Base-by-base conservation (phyloP, 2,329 filamentous ascomycete species). In the Talaromyces verruculosus region DNA sequence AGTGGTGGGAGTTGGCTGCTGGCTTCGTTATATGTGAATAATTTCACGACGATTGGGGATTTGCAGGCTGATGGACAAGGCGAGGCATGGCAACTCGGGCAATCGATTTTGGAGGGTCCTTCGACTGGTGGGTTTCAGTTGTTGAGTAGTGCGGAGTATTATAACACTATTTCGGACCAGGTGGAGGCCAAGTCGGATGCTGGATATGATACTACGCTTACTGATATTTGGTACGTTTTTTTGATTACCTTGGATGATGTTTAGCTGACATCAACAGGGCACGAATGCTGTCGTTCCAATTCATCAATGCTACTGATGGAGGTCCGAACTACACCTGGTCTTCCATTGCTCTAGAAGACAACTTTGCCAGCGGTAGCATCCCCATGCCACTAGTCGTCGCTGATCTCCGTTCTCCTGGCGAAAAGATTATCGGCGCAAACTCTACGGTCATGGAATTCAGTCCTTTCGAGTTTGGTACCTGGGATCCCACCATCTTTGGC, bases 1-100 rank as follows among this genome's bases (percentile, higher is more conserved):
- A 94, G 91, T 7, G 92, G 93, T 35, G 92, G 92, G 63, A 87
- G 89, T 61, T 96, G 93, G 93, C 82, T 96, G 19, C 85, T 96
- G 4, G 91, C 91, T n/a, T 92, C 89, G 64, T 81, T 96, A 10
- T 93, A 87, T 67, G 82, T 88, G 71, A 88, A 89, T 76, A 96
- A 96, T 80, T 96, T 92, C 76, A 89, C 88, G 7, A 87, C 88
- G 0, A 85, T 93, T 2, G 76, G 84, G 61, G 76, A 78, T 67
- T 83, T 92, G 61, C 77, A 82, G 28, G 74, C 82, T 41, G 80
- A 84, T 7, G 72, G 72, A 3, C 67, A 73, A 2, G 80, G 79
- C 5, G 78, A 79, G 13, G 75, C 90, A 0, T 91, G 88, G 88
- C 82, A 89, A 28, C 62, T 91, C 69, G 81, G 78, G 2, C 85